A percentile compares a stretch with the other conserved stretches of the same genome.
Conservation (phyloP, 352 stramenopile genomes). For the Globisporangium splendens region DNA sequence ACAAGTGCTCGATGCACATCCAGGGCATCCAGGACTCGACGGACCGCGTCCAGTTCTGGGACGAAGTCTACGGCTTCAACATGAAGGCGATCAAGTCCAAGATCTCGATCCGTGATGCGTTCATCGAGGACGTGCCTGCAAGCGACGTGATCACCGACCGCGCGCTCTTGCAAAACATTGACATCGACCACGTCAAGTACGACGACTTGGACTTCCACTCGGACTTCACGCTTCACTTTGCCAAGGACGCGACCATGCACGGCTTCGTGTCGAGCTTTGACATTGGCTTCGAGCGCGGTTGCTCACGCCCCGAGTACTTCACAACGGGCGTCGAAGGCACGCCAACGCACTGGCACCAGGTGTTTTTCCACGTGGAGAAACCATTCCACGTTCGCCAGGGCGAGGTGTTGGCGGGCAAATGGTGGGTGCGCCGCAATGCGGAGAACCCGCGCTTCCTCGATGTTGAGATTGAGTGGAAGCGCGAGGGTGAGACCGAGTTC, state of each 20-base stretch:
- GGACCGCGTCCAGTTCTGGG: conserved; percentile 90
- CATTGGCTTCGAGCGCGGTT: conserved; percentile 93
- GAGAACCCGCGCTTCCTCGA: conserved; percentile 94
- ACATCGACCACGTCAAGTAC: conserved; percentile 88
- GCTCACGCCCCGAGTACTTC: conserved; percentile 94
- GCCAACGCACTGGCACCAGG: conserved; percentile 99
- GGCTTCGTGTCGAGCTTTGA: conserved; percentile 97
- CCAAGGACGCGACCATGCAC: conserved; percentile 90
- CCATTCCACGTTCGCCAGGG: conserved; percentile 71
- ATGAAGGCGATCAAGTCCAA: conserved; percentile 95
- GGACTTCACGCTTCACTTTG: conserved; percentile 85
- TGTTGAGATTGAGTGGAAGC: conserved; percentile 83
- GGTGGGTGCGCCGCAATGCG: conserved; percentile 85
- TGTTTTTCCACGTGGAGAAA: conserved; percentile 94
- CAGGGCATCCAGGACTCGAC: conserved; percentile 70
- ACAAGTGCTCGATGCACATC: conserved; percentile 96
- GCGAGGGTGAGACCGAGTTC: conserved; percentile 30
- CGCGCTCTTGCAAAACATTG: conserved; percentile 82
- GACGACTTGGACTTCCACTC: conserved; percentile 94
- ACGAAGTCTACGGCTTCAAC: conserved; percentile 98
- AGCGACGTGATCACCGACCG: conserved; percentile 87
- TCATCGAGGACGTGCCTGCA: conserved; percentile 94
- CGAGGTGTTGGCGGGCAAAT: conserved; percentile 83
- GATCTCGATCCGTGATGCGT: conserved; percentile 93
- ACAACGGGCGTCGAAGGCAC: conserved; percentile 87